These are phyloP conservation scores for Leccinum boreale DNA, from an alignment of 768 basidiomycete species.

Conservation along the genomic window DNA sequence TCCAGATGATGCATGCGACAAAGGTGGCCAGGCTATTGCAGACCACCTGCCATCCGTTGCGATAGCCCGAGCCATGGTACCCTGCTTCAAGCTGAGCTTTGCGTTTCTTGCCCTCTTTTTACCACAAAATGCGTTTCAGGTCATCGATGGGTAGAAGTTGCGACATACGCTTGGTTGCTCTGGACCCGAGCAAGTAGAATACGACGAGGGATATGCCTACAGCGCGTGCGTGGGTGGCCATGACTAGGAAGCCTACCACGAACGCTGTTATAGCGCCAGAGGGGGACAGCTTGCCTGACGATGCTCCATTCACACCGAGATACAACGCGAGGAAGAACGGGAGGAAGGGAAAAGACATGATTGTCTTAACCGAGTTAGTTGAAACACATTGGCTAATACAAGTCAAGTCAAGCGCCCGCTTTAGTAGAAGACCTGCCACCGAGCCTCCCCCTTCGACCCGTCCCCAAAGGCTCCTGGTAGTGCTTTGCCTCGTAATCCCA, in stretches of 20 bases:
- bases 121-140: background rate
- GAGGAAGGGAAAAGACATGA: constrained; percentile 33
- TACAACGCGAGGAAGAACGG: constrained; percentile 48
- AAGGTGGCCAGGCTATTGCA: constrained; percentile 73
- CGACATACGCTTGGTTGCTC: constrained; percentile 75
- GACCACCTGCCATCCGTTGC: constrained; percentile 77
- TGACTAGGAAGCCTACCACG: constrained; percentile 66
- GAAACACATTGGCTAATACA: background rate
- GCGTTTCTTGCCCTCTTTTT: constrained; percentile 62
- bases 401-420: background rate
- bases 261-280: constrained; percentile 78
- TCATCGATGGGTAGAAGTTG: background rate
- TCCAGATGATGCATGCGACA: constrained; percentile 62
- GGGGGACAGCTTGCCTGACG: constrained; percentile 70
- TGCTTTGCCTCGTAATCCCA: constrained; percentile 49
- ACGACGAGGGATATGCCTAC: constrained; percentile 67
- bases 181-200: constrained; percentile 78
- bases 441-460: constrained; percentile 28
- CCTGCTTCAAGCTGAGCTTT: constrained; percentile 81
- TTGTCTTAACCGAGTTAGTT: background rate
- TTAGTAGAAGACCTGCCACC: background rate
- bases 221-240: constrained; percentile 62
- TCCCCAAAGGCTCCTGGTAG: constrained; percentile 35
- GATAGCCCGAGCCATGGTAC: constrained; percentile 69
- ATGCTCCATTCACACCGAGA: constrained; percentile 66